Evolutionary conservation across 768 basidiomycete species (phyloP).

Genomic region (Leccinum barrowsii): DNA sequence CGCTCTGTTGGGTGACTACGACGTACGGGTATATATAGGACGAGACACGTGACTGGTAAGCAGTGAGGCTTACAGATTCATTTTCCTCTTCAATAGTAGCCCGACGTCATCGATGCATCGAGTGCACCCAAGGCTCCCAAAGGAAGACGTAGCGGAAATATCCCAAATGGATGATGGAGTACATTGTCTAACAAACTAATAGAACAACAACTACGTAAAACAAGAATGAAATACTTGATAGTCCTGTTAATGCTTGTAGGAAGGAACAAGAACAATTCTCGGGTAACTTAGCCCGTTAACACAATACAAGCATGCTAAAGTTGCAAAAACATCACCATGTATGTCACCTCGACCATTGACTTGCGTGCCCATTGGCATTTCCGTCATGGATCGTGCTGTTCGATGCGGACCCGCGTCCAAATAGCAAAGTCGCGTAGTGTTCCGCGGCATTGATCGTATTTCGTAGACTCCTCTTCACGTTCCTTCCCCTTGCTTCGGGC

Average conservation of each 20-base stretch:
- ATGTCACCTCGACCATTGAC: slow-evolving; percentile 21
- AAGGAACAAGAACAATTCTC: slow-evolving; percentile 6
- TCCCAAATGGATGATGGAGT: not conserved
- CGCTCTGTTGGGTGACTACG: too few relatives aligned
- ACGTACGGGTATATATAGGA: too few relatives aligned
- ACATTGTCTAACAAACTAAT: slow-evolving; percentile 17
- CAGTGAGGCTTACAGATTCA: too few relatives aligned
- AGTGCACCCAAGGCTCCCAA: not conserved
- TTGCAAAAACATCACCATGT: slow-evolving; percentile 5
- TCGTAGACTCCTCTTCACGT: slow-evolving; percentile 61
- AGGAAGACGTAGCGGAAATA: slow-evolving; percentile 30
- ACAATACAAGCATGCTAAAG: slow-evolving; percentile 9
- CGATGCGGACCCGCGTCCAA: slow-evolving; percentile 46
- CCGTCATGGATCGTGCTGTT: slow-evolving; percentile 22
- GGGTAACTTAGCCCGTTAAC: slow-evolving; percentile 1
- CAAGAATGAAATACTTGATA: slow-evolving; percentile 4
- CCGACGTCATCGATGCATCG: not conserved
- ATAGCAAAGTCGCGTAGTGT: slow-evolving; percentile 64
- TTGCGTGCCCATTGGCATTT: slow-evolving; percentile 17
- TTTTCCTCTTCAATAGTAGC: too few relatives aligned
- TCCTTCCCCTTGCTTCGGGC: slow-evolving; percentile 50
- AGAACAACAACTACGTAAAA: slow-evolving; percentile 27
- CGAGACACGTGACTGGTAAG: too few relatives aligned
- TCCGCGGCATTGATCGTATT: slow-evolving; percentile 70
- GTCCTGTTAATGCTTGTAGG: slow-evolving; percentile 12